A percentile compares a stretch with the other conserved stretches of the same genome.
Evolutionary conservation across 2,329 filamentous ascomycete species (phyloP).

Genomic region (Colletotrichum sojae): DNA sequence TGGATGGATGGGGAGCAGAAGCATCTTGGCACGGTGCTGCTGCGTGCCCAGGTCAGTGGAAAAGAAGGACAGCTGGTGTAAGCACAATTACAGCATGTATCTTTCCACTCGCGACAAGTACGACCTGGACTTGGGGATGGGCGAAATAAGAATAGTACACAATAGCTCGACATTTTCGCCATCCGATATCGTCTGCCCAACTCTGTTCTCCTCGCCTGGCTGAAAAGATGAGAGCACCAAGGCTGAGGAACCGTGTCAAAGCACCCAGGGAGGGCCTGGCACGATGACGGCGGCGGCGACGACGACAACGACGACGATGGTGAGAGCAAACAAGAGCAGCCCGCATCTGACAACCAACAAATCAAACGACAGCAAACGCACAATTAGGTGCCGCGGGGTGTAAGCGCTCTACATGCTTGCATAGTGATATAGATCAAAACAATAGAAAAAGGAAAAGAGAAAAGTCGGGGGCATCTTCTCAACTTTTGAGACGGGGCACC

Average conservation of each 20-base stretch:
- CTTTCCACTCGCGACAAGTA: not conserved
- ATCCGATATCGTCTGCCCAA: slow-evolving; percentile 30
- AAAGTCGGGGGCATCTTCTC: too few species aligned
- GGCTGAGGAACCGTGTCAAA: slow-evolving; percentile 25
- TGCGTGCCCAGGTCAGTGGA: not conserved
- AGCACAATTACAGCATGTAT: not conserved
- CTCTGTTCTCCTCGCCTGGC: slow-evolving; percentile 1
- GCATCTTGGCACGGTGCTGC: slow-evolving; percentile 7
- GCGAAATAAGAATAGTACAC: not conserved
- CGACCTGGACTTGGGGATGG: not conserved
- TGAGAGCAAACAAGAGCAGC: not conserved
- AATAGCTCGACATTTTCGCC: slow-evolving; percentile 18
- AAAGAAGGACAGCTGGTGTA: not conserved
- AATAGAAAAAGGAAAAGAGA: too few species aligned
- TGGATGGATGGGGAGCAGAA: slow-evolving; percentile 1
- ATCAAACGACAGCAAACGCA: not conserved
- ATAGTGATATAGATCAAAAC: too few species aligned
- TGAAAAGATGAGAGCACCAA: slow-evolving; percentile 11
- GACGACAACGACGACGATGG: not conserved
- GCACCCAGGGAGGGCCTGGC: slow-evolving; percentile 3
- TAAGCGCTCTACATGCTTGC: not conserved
- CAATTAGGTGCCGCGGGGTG: not conserved
- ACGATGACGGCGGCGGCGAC: not conserved
- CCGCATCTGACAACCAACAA: too few species aligned
- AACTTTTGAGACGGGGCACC: too few species aligned